Conservation (phyloP, 768 basidiomycete genomes). For the Clavulina sp. region DNA sequence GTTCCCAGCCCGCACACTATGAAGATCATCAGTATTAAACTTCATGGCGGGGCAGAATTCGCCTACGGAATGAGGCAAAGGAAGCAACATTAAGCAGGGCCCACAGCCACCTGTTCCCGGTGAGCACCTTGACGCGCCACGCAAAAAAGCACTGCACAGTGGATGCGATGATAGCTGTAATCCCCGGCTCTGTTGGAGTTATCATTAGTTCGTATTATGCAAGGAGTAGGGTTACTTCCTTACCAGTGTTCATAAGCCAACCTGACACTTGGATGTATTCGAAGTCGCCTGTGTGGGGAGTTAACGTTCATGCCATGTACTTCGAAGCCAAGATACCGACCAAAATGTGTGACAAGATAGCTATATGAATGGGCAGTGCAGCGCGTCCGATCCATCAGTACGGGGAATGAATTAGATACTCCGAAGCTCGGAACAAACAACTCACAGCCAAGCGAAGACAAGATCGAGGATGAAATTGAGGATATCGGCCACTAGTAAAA, state of each 20-base stretch:
- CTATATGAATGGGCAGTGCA: not conserved
- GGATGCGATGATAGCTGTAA: not conserved
- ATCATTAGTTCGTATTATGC: not conserved
- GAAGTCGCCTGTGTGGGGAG: not conserved
- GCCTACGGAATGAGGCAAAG: not conserved
- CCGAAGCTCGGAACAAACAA: not conserved
- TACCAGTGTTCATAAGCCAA: slow-evolving; percentile 1
- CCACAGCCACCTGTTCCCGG: not conserved
- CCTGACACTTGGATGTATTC: not conserved
- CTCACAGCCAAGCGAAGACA: not conserved
- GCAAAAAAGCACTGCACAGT: not conserved
- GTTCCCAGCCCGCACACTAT: not conserved
- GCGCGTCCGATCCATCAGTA: too few relatives aligned
- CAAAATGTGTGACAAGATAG: not conserved
- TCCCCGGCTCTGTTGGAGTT: not conserved
- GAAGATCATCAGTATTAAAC: too few relatives aligned
- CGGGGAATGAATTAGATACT: too few relatives aligned
- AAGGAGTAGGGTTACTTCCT: not conserved
- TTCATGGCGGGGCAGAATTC: too few relatives aligned
- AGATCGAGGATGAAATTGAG: not conserved
- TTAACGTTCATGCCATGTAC: not conserved
- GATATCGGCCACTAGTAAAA: not conserved
- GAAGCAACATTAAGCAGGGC: not conserved
- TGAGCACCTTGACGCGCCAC: not conserved
- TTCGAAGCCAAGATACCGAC: not conserved